Evolutionary conservation across 1,284 basidiomycete genomes (phyloP), one percentile per base, ranked within the genome.

Genomic region (Heliocybe sulcata): DNA sequence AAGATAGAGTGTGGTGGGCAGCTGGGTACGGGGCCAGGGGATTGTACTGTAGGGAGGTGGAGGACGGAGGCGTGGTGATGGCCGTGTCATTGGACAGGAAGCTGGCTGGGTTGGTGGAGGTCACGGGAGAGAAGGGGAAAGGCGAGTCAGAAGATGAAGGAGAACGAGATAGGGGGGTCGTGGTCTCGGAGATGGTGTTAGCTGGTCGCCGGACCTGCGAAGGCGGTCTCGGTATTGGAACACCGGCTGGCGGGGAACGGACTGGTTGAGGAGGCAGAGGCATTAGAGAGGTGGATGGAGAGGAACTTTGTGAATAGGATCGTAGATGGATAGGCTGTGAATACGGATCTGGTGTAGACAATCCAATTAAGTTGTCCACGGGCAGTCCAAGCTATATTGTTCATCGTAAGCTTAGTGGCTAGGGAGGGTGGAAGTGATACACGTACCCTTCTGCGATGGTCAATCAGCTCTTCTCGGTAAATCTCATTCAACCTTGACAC

Each of bases 381-480:
- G 88, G 74, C 51, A 89, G 65, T 23, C 86, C 86, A 23, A 89
- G 73, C 88, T 91, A 54, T 22, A 52, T 38, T 53, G 54, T 54
- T 53, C 52, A 38, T 11, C 35, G 51, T 26, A 16, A 51, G 25
- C 14, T 22, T 12, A 29, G 2, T 22, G 12, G 56, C 49, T 50
- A n/a, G 29, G 4, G 22, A 29, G 35, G 29, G 25, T 14, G 54
- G 42, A 38, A 56, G 51, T 33, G 11, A 50, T 48, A 6, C 6
- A 77, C 87, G 70, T 67, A 90, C 89, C 66, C 87, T 72, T 62
- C 82, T 72, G 55, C 90, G 71, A 65, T 88, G 82, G 47, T 88
- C 83, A 56, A 92, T 83, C 56, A 92, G 69, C 67, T 92, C 89
- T 67, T 90, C 87, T 29, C 88, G 75, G 63, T 91, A 92, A 2